phyloP scores from a whole-genome alignment of 495 filamentous ascomycete species.

The Collariella sp. region DNA sequence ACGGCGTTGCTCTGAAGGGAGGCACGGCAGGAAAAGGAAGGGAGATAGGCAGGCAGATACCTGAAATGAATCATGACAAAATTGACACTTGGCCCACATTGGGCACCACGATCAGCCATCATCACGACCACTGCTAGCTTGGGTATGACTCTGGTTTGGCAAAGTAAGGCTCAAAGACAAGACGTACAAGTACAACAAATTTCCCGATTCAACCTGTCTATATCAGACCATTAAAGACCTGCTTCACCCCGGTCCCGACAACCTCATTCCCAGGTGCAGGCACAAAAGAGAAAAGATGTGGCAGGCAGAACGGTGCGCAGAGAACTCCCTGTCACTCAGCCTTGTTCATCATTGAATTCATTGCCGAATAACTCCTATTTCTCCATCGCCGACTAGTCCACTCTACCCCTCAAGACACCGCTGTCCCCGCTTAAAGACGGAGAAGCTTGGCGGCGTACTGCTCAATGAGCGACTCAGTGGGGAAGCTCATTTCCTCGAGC shows the following conservation, averaged over 20 bases:
- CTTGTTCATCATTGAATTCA: not conserved
- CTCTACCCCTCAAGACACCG: not conserved
- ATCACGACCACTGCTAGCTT: not conserved
- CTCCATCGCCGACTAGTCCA: not conserved
- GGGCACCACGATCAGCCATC: not conserved
- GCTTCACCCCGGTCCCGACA: slow-evolving; percentile 2
- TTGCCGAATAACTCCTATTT: not conserved
- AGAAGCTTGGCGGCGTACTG: slow-evolving; percentile 76
- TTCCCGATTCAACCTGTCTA: slow-evolving; percentile 11
- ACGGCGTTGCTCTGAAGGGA: not conserved
- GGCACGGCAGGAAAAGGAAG: not conserved
- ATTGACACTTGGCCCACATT: not conserved
- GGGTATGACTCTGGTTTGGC: not conserved
- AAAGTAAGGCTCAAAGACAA: not conserved
- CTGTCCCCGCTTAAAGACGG: slow-evolving; percentile 43
- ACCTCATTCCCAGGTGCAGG: not conserved
- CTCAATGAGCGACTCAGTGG: slow-evolving; percentile 73
- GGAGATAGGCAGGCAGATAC: not conserved
- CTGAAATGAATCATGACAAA: too few relatives aligned
- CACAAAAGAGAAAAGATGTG: slow-evolving; percentile 6
- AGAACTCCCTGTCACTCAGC: not conserved
- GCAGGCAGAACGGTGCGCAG: not conserved
- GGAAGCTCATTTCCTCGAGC: slow-evolving; percentile 89
- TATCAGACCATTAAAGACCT: slow-evolving; percentile 14
- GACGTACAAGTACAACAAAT: slow-evolving; percentile 8